Conservation (phyloP, 345 rosid species). For the Eucalyptus coolabah region DNA sequence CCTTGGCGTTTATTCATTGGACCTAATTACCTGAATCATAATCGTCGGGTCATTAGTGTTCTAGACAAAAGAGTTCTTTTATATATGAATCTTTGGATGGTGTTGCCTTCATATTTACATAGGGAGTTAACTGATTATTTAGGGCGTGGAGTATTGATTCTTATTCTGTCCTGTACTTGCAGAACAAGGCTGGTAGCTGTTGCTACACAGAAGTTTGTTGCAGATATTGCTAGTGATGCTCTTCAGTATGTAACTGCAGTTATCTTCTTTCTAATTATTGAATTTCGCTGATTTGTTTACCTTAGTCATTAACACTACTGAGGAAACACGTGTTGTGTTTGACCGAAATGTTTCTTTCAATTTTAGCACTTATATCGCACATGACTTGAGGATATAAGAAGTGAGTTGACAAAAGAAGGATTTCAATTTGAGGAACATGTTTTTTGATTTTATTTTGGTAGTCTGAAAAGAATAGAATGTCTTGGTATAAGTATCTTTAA, state of each 20-base stretch:
- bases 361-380: not conserved
- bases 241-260: constrained; percentile 44
- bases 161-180: constrained; percentile 1
- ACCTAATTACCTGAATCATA: not conserved
- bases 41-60: not conserved
- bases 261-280: not conserved
- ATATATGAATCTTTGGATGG: not conserved
- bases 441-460: not conserved
- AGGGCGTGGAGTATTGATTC: not conserved
- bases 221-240: constrained; percentile 90
- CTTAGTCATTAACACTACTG: not conserved
- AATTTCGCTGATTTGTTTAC: not conserved
- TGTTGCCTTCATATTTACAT: not conserved
- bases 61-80: not conserved
- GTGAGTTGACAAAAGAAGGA: not conserved
- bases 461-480: not conserved
- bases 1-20: not conserved
- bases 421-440: not conserved
- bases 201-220: constrained; percentile 92
- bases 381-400: not conserved
- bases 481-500: not conserved
- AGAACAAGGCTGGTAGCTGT: constrained; percentile 87
- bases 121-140: not conserved
- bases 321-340: not conserved
- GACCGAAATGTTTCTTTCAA: not conserved